phyloP scores from a whole-genome alignment of 176 grass and related monocot species.

The Bonia amplexicaulis region DNA sequence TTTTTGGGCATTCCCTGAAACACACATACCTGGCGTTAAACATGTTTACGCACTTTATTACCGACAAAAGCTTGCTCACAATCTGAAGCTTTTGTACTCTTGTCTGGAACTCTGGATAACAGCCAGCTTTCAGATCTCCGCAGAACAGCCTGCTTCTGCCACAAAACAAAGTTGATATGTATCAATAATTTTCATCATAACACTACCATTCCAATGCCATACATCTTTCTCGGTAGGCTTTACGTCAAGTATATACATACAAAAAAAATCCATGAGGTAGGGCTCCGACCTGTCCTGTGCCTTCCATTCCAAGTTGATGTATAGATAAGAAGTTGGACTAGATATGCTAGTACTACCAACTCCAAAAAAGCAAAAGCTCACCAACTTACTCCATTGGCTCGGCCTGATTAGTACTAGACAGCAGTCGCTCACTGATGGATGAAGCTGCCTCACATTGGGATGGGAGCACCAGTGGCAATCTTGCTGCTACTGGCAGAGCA shows the following conservation, averaged over 20 bases:
- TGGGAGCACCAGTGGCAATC: neutral
- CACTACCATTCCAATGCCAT: neutral
- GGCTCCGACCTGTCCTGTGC: constrained; percentile 10
- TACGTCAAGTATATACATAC: neutral
- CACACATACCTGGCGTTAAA: neutral
- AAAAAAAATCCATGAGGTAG: neutral
- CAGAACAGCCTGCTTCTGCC: neutral
- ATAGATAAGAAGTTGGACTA: neutral
- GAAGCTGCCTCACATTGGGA: neutral
- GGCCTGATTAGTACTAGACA: neutral
- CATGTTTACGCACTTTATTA: neutral
- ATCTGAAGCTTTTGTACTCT: neutral
- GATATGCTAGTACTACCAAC: neutral
- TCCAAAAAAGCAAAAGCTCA: constrained; percentile 6
- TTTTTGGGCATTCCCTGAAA: neutral
- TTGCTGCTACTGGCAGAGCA: neutral
- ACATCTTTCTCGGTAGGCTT: constrained; percentile 25
- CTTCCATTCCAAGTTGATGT: neutral
- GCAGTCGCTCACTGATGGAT: neutral
- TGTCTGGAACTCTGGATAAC: too few species aligned
- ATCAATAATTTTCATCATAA: neutral
- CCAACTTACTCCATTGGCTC: neutral
- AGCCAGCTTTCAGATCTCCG: neutral
- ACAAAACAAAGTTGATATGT: neutral
- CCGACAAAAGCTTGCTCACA: neutral